Base-by-base conservation (phyloP, 208 protist genomes). In the Acanthamoeba lugdunensis region DNA sequence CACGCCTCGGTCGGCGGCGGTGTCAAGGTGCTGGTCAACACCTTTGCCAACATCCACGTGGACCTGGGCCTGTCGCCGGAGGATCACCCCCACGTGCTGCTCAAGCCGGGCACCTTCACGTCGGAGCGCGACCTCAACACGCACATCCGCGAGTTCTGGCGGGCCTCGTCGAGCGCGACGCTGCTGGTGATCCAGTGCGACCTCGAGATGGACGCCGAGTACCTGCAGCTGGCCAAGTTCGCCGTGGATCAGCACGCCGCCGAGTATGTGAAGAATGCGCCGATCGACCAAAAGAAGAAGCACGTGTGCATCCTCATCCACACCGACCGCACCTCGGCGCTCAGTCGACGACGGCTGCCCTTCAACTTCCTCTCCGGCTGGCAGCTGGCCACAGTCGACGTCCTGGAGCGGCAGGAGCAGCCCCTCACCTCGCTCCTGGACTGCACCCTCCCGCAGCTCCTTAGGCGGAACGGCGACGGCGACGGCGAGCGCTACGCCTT, bases 291-390 rank as follows among this genome's bases (percentile, higher is more conserved):
- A 4, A n/a, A n/a, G n/a, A 41, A 77, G 69, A 77, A 77, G 69
- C n/a, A 77, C 69, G 33, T 77, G 33, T 77, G 69, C 33, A 30
- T 77, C 33, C n/a, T 77, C 69, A 77, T 77, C 33, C 69, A 77
- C 33, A 77, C 33, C 30, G 69, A 77, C 69, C 69, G 69, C 33
- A 45, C 69, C n/a, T 77, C 69, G 33, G 14, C 14, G 52, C 69
- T 77, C 30, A 41, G 13, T 41, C n/a, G 33, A 41, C n/a, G 30
- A 14, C 33, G 30, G 69, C 69, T 77, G 69, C 69, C 69, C n/a
- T 77, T 77, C 33, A 77, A 77, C 69, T 77, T 77, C 69, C 69
- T 77, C 69, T 77, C 69, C 33, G 69, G 69, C 30, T 77, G 69
- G 69, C n/a, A 77, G 69, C 69, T 77, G 69, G 69, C 69, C n/a